Base-by-base conservation (phyloP, 1,139 yeast species). In the Geotrichum histeridarum region DNA sequence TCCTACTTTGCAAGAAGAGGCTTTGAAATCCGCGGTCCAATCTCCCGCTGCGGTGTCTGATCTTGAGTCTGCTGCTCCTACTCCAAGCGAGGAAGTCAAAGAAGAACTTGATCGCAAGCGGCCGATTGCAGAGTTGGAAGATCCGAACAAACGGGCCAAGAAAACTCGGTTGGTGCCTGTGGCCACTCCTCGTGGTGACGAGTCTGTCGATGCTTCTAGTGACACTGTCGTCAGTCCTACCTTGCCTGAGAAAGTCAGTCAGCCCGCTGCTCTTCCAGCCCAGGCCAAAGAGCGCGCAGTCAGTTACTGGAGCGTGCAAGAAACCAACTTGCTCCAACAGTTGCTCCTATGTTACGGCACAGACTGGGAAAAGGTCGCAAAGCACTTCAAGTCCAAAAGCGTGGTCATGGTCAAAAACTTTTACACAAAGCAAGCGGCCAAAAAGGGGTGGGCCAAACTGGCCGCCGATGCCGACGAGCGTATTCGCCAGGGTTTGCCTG, bases 281-380 rank as follows among this genome's bases (percentile, higher is more conserved):
- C 41, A 3, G 14, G 17, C 49, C 22, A 45, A 36, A n/a, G 49
- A 45, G 18, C 49, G 49, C 4, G 32, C 41, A 7, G 32, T 31
- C 6, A 86, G 95, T 63, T 90, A 90, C 66, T 90, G 97, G 97
- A 86, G 94, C 69, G 89, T 88, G 30, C 83, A 82, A 37, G 97
- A 90, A 63, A 81, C 85, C 17, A 84, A 79, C 48, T 69, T 75
- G 58, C 88, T 91, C 62, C 96, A 95, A 0, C 72, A 72, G 33
- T 71, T 90, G 35, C 69, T 91, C 47, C 74, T 74, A 45, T 74
- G 78, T 43, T 78, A 76, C 70, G 98, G 98, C 5, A 81, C 91
- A 0, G 82, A 83, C 56, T 91, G 97, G 96, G 81, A 82, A 1
- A 73, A 77, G 1, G 88, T 91, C 61, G 86, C 96, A 0, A 81